Evolutionary conservation across 192 early-diverging fungal genomes (phyloP).

Genomic region (Podila minutissima): DNA sequence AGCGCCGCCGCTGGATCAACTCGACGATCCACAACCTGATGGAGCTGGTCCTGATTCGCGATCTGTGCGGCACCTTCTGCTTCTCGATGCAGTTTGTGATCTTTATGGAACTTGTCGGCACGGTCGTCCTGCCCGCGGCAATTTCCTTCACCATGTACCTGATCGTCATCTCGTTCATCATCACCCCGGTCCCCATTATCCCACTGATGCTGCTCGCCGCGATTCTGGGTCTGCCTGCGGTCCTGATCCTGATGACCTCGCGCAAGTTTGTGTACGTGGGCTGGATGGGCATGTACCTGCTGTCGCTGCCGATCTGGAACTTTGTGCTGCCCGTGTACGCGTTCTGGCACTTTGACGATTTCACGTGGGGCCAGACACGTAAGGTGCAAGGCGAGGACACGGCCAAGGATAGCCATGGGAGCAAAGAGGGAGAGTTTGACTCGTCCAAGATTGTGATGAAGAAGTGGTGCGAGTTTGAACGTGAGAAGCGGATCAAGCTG

Average conservation of each 20-base stretch:
- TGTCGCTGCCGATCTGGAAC: conserved; percentile 82
- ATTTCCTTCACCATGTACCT: conserved; percentile 90
- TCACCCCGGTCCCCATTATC: conserved; percentile 59
- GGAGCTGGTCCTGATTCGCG: conserved; percentile 83
- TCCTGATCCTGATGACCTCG: conserved; percentile 84
- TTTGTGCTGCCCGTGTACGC: conserved; percentile 81
- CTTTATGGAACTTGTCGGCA: conserved; percentile 94
- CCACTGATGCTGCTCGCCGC: conserved; percentile 74
- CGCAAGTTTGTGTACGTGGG: conserved; percentile 82
- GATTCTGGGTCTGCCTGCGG: conserved; percentile 80
- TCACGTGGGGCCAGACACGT: conserved; percentile 87
- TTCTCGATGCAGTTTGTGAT: conserved; percentile 98
- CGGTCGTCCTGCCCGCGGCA: conserved; percentile 92
- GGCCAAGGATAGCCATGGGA: conserved; percentile 68
- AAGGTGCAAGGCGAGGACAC: conserved; percentile 69
- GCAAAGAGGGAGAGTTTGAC: conserved; percentile 79
- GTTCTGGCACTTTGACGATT: conserved; percentile 92
- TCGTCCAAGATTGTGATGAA: conserved; percentile 79
- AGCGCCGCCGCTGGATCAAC: conserved; percentile 96
- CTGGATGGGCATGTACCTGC: conserved; percentile 86
- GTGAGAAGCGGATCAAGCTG: conserved; percentile 56
- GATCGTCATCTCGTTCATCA: conserved; percentile 70
- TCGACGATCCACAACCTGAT: conserved; percentile 92
- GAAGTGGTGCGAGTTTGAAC: conserved; percentile 82
- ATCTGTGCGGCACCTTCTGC: conserved; percentile 91